Evolutionary conservation across 305 asterid genomes (phyloP).

Genomic region (Galium porrigens): DNA sequence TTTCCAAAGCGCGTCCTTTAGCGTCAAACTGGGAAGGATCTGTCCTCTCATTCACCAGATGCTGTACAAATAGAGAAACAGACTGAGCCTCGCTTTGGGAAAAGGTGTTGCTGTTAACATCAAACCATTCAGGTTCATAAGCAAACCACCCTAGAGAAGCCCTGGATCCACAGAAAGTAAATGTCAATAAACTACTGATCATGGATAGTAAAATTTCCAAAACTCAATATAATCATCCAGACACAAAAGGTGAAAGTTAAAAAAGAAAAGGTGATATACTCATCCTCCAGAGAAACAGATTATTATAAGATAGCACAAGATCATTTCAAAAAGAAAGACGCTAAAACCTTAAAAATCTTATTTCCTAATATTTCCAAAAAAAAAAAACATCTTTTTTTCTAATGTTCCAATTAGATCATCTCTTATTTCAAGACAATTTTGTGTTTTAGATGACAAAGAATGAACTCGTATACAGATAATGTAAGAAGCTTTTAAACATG

Average conservation of each 20-base stretch:
- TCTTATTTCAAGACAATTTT: background rate
- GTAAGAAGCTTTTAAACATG: constrained; percentile 1
- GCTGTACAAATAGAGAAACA: constrained; percentile 60
- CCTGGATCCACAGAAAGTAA: constrained; percentile 28
- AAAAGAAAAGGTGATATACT: background rate
- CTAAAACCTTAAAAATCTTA: background rate
- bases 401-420: background rate
- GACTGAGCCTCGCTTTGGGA: constrained; percentile 92
- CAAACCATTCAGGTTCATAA: constrained; percentile 86
- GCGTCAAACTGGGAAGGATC: constrained; percentile 40
- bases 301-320: background rate
- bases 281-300: background rate
- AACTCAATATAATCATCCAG: background rate
- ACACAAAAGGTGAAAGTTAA: background rate
- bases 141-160: constrained; percentile 96
- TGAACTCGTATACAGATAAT: background rate
- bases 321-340: background rate
- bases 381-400: background rate
- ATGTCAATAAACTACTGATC: background rate
- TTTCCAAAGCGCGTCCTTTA: constrained; percentile 33
- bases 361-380: background rate
- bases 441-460: background rate
- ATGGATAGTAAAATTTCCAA: background rate
- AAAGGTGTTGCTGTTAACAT: constrained; percentile 61
- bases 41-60: constrained; percentile 33